Percentiles rank a stretch among this genome's conserved stretches.
Conservation (phyloP, 805 yeast genomes). For the Metschnikowia rubicola region DNA sequence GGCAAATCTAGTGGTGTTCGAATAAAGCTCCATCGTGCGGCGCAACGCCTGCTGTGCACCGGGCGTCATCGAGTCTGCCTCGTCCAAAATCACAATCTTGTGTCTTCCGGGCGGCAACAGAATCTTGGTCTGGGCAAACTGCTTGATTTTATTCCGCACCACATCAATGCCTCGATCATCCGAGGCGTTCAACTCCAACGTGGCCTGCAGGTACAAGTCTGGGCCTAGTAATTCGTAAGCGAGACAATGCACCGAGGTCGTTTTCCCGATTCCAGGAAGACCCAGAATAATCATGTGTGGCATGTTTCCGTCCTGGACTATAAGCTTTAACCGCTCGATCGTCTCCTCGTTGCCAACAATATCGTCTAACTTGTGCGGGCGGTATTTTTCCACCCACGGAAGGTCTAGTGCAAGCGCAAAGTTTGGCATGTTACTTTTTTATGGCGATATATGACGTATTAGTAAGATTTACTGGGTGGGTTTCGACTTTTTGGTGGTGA, state of each 20-base stretch:
- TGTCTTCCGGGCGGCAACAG: constrained; percentile 85
- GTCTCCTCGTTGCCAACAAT: constrained; percentile 94
- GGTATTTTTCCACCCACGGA: constrained; percentile 85
- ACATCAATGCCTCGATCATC: constrained; percentile 98
- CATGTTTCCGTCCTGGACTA: constrained; percentile 91
- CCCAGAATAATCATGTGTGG: constrained; percentile 97
- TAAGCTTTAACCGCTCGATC: constrained; percentile 73
- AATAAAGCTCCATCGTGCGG: constrained; percentile 91
- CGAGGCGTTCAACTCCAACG: constrained; percentile 89
- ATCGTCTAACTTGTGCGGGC: constrained; percentile 76
- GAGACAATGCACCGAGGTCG: constrained; percentile 87
- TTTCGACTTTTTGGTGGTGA: too few species aligned
- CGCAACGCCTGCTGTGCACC: constrained; percentile 95
- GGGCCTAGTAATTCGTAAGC: constrained; percentile 79
- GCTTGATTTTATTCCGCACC: constrained; percentile 88
- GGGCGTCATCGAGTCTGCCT: constrained; percentile 95
- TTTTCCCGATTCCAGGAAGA: constrained; percentile 95
- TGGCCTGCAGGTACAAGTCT: constrained; percentile 70
- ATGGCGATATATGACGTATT: too few species aligned
- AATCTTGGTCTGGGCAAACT: constrained; percentile 93
- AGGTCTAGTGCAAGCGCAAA: constrained; percentile 27
- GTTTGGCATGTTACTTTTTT: constrained; percentile 2
- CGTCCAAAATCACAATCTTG: constrained; percentile 89
- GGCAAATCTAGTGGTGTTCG: constrained; percentile 96
- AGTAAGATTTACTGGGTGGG: too few species aligned